Evolutionary conservation across 768 basidiomycete genomes (phyloP).

Genomic region (Panellus pusillus): DNA sequence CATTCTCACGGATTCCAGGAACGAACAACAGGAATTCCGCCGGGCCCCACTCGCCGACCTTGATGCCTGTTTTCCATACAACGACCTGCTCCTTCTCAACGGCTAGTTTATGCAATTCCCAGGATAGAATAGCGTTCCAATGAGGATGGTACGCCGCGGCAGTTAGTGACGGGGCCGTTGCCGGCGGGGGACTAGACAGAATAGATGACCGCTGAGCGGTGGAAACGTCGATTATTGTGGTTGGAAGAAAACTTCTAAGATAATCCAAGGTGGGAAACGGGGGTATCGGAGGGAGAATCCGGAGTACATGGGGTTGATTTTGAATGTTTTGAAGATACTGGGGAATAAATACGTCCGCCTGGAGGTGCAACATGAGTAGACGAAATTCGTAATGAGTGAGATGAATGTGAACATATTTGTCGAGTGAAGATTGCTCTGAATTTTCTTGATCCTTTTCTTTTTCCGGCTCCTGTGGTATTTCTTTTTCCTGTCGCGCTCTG

Average conservation of each 20-base stretch:
- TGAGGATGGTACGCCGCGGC: constrained; percentile 35
- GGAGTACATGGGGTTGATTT: constrained; percentile 42
- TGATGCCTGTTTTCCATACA: constrained; percentile 40
- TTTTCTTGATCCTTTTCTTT: background rate
- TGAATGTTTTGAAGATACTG: constrained; percentile 52
- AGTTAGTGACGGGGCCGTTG: constrained; percentile 11
- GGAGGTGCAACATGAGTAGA: background rate
- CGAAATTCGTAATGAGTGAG: background rate
- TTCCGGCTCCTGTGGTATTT: background rate
- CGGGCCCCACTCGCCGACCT: constrained; percentile 36
- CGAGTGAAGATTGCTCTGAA: constrained; percentile 31
- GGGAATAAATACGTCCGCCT: constrained; percentile 52
- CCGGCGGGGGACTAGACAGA: constrained; percentile 19
- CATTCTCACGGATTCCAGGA: constrained; percentile 42
- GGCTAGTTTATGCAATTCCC: constrained; percentile 45
- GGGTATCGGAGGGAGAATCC: constrained; percentile 41
- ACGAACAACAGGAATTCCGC: constrained; percentile 39
- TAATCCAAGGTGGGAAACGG: constrained; percentile 43
- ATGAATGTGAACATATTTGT: constrained; percentile 43
- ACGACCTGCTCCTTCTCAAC: constrained; percentile 44
- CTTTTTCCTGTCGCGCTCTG: background rate
- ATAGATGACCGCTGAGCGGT: constrained; percentile 22
- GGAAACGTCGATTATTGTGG: constrained; percentile 34
- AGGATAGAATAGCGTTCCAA: constrained; percentile 43
- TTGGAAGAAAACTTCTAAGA: constrained; percentile 40